Percentiles rank a stretch among this genome's conserved stretches.
Conservation (phyloP, 768 basidiomycete genomes). For the Lanmaoa pseudosensibilis region DNA sequence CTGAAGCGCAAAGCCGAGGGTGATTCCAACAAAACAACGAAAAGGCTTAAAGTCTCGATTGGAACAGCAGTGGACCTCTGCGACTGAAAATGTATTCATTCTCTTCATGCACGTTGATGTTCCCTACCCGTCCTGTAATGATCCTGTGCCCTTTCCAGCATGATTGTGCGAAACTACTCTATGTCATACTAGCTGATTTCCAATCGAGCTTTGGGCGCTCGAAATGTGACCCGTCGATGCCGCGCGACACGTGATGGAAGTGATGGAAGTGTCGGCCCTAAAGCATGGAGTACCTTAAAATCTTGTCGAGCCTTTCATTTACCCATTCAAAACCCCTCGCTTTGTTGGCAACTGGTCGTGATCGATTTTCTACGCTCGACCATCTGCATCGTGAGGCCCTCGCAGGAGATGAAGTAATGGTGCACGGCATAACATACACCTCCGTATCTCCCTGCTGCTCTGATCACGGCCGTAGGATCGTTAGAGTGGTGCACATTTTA, state of each 20-base stretch:
- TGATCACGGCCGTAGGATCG: slow-evolving; percentile 67
- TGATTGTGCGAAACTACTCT: neutral
- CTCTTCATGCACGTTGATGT: neutral
- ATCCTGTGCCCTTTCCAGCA: neutral
- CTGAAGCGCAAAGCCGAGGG: slow-evolving; percentile 36
- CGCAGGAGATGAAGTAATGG: slow-evolving; percentile 91
- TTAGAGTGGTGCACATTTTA: slow-evolving; percentile 80
- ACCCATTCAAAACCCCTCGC: slow-evolving; percentile 39
- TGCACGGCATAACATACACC: slow-evolving; percentile 85
- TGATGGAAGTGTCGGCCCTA: slow-evolving; percentile 38
- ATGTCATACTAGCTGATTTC: neutral
- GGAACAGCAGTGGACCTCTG: slow-evolving; percentile 70
- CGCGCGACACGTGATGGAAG: too few species aligned
- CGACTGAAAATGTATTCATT: slow-evolving; percentile 44
- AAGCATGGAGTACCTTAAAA: slow-evolving; percentile 10
- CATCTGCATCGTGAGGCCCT: slow-evolving; percentile 56
- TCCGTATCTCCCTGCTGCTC: slow-evolving; percentile 80
- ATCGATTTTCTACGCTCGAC: slow-evolving; percentile 37
- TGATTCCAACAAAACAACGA: slow-evolving; percentile 30
- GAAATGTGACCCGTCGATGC: too few species aligned
- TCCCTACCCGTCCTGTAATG: neutral
- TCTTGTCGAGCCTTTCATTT: neutral
- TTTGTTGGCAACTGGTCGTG: slow-evolving; percentile 47
- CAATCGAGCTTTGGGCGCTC: neutral
- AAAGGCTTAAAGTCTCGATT: slow-evolving; percentile 74